These are phyloP conservation scores for Acarospora socialis DNA, from an alignment of 2,329 filamentous ascomycete genomes.

Conservation along the genomic window DNA sequence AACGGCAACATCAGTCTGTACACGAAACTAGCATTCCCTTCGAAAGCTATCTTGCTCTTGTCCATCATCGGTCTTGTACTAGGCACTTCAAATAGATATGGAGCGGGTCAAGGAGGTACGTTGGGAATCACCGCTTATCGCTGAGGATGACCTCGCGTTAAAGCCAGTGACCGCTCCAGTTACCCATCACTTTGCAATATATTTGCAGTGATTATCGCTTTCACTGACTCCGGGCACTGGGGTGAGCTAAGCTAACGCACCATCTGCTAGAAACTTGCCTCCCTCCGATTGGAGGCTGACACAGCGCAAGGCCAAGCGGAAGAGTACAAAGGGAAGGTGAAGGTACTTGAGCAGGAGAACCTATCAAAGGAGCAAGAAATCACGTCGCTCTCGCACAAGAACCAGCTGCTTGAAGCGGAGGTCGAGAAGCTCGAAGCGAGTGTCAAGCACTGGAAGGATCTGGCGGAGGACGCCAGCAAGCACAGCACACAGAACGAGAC, in stretches of 20 bases:
- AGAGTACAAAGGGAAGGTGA: constrained; percentile 77
- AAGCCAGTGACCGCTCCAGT: too few relatives aligned
- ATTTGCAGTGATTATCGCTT: too few relatives aligned
- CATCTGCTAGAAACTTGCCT: constrained; percentile 67
- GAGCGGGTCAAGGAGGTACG: constrained; percentile 83
- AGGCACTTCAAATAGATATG: constrained; percentile 40
- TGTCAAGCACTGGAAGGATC: constrained; percentile 77
- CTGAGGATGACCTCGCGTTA: too few relatives aligned
- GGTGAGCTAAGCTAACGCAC: constrained; percentile 17
- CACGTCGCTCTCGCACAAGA: constrained; percentile 90
- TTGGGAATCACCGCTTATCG: constrained; percentile 23
- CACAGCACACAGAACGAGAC: constrained; percentile 83
- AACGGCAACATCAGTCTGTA: too few relatives aligned
- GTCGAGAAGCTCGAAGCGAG: constrained; percentile 80
- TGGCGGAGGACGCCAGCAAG: constrained; percentile 66
- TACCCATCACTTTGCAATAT: too few relatives aligned
- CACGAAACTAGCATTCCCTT: too few relatives aligned
- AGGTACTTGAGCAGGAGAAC: constrained; percentile 86
- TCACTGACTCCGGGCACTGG: too few relatives aligned
- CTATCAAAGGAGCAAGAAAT: constrained; percentile 96
- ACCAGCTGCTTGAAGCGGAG: constrained; percentile 74
- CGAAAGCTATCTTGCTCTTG: too few relatives aligned
- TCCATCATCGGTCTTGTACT: too few relatives aligned
- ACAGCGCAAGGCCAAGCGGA: constrained; percentile 68
- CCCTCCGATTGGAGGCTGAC: constrained; percentile 87